These are phyloP conservation scores for Trichoderma sp. DNA, from an alignment of 2,329 filamentous ascomycete genomes.

Conservation along the genomic window DNA sequence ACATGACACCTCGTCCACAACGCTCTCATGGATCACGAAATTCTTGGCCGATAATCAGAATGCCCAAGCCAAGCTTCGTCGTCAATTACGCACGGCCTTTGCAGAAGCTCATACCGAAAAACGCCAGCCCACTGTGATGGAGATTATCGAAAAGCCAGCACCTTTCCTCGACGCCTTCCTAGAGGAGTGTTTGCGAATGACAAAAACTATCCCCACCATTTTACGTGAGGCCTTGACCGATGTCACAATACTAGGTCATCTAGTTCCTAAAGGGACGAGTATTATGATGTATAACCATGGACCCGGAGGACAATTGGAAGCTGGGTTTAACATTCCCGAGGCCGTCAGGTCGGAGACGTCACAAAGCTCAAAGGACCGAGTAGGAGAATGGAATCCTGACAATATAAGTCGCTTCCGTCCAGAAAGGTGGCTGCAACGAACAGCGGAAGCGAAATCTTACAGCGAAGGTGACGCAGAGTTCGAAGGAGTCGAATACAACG, in stretches of 20 bases:
- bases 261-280: background rate
- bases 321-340: background rate
- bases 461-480: background rate
- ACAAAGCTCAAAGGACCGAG: background rate
- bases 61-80: background rate
- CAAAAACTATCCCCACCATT: background rate
- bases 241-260: background rate
- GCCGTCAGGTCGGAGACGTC: background rate
- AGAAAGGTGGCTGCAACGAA: background rate
- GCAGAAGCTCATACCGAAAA: background rate
- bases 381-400: background rate
- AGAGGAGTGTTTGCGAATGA: background rate
- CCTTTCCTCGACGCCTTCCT: background rate
- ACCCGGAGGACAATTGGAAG: background rate
- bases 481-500: background rate
- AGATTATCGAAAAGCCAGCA: background rate
- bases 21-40: slow-evolving; percentile 1
- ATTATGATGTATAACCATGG: background rate
- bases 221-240: background rate
- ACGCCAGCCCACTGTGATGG: background rate
- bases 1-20: background rate
- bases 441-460: fast-evolving
- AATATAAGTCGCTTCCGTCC: background rate
- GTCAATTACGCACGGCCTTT: background rate
- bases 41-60: background rate